phyloP scores from a whole-genome alignment of 305 asterid genomes.

The Rubia peregrina region DNA sequence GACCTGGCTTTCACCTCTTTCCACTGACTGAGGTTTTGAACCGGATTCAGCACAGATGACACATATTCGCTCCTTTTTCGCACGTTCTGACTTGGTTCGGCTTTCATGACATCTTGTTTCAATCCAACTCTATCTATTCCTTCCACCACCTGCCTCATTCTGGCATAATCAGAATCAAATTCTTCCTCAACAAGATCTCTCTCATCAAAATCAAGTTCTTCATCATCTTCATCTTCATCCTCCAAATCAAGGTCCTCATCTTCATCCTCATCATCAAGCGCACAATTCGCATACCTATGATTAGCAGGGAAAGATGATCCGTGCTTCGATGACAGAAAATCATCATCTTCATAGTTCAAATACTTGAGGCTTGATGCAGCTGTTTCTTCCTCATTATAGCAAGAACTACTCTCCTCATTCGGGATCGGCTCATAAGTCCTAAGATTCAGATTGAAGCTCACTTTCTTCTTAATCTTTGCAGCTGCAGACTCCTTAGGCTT shows the following conservation, averaged over 20 bases:
- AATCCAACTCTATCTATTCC: too few species aligned
- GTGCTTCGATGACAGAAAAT: slow-evolving; percentile 16
- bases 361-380: slow-evolving; percentile 11
- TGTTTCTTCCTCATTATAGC: slow-evolving; percentile 20
- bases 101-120: slow-evolving; percentile 18
- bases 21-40: slow-evolving; percentile 69
- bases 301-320: slow-evolving; percentile 27
- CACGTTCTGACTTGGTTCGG: slow-evolving; percentile 15
- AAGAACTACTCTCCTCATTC: slow-evolving; percentile 19
- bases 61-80: slow-evolving; percentile 23
- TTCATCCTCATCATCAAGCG: slow-evolving; percentile 36
- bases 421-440: slow-evolving; percentile 52
- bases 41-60: slow-evolving; percentile 51
- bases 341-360: slow-evolving; percentile 25
- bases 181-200: slow-evolving; percentile 24
- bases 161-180: slow-evolving; percentile 10
- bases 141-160: slow-evolving; percentile 2
- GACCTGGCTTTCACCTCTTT: slow-evolving; percentile 47
- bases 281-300: slow-evolving; percentile 47
- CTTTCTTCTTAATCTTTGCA: slow-evolving; percentile 36
- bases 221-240: slow-evolving; percentile 21
- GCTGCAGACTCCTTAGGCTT: slow-evolving; percentile 22
- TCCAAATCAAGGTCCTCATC: slow-evolving; percentile 30
- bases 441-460: slow-evolving; percentile 49
- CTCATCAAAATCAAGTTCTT: slow-evolving; percentile 29